Percentiles rank a stretch among this genome's conserved stretches.
These are phyloP conservation scores for Elymus sibiricus DNA, from an alignment of 176 grass and related monocot genomes.

Conservation along the genomic window DNA sequence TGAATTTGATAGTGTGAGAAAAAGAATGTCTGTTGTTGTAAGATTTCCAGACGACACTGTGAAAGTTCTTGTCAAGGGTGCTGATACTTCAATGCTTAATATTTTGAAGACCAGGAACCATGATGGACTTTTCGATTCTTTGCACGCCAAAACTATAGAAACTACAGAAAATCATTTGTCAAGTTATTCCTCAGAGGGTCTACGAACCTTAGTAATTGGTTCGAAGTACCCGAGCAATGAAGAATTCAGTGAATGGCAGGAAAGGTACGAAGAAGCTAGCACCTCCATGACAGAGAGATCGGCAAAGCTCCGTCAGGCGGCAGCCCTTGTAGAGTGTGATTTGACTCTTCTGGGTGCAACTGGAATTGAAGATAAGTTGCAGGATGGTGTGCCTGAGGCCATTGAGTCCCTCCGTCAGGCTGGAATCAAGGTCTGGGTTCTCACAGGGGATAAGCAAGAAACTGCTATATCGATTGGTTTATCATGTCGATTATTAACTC, in stretches of 20 bases:
- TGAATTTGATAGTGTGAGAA: constrained; percentile 96
- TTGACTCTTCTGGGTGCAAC: constrained; percentile 90
- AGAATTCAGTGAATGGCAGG: constrained; percentile 89
- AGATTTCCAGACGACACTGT: constrained; percentile 82
- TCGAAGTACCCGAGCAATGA: constrained; percentile 63
- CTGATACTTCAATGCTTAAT: constrained; percentile 88
- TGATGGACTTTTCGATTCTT: constrained; percentile 27
- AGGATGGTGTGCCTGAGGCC: constrained; percentile 97
- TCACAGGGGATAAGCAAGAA: constrained; percentile 99
- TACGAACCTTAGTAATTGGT: constrained; percentile 85
- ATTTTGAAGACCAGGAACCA: constrained; percentile 55
- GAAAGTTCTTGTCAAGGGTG: constrained; percentile 99
- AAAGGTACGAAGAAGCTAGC: constrained; percentile 91
- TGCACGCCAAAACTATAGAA: constrained; percentile 60
- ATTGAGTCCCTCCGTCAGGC: constrained; percentile 94
- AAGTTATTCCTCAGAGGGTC: constrained; percentile 76
- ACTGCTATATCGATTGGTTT: constrained; percentile 98
- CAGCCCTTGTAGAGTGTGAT: constrained; percentile 81
- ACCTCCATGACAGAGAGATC: constrained; percentile 91
- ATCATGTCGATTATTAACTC: constrained; percentile 80
- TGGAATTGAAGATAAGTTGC: constrained; percentile 96
- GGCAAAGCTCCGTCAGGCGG: constrained; percentile 86
- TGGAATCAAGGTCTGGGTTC: constrained; percentile 99
- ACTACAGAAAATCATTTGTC: constrained; percentile 70
- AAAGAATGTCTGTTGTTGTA: constrained; percentile 99